Percentiles rank a stretch among this genome's conserved stretches.
Conservation (phyloP, 768 basidiomycete species). For the Rhizopogon vinicolor region DNA sequence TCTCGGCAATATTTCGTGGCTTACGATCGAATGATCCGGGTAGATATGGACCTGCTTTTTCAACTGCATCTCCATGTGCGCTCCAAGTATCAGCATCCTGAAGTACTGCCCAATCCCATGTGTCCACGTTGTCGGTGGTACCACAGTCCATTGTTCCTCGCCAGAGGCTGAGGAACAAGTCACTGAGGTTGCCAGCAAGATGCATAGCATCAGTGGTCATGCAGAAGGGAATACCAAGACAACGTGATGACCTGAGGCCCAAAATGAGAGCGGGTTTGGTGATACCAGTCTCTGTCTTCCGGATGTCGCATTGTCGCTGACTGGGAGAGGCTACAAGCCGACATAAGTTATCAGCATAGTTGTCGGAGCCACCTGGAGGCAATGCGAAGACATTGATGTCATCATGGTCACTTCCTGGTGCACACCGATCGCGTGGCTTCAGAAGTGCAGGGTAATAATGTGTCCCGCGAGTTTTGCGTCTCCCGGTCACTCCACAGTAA, state of each 20-base stretch:
- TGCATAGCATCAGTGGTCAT: conserved; percentile 34
- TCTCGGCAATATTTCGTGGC: conserved; percentile 30
- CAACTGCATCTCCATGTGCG: conserved; percentile 15
- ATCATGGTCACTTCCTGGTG: conserved; percentile 22
- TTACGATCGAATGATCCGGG: conserved; percentile 22
- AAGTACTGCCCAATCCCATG: too few relatives aligned
- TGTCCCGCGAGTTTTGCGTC: conserved; percentile 16
- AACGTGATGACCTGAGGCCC: conserved; percentile 17
- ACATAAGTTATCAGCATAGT: conserved; percentile 1
- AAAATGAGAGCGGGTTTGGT: conserved; percentile 29
- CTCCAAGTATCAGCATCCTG: conserved; percentile 11
- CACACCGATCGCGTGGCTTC: conserved; percentile 22
- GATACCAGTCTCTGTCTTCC: conserved; percentile 27
- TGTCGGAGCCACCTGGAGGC: conserved; percentile 2
- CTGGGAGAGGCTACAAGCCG: conserved; percentile 1
- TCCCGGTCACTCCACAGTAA: conserved; percentile 25
- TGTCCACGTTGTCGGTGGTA: not conserved
- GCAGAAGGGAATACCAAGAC: conserved; percentile 24
- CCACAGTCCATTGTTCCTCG: conserved; percentile 8
- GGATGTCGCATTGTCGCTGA: conserved; percentile 14
- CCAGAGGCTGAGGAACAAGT: conserved; percentile 15
- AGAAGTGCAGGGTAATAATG: conserved; percentile 31
- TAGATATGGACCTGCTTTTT: conserved; percentile 9
- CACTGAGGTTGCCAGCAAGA: conserved; percentile 21
- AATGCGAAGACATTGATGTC: conserved; percentile 23